phyloP scores from a whole-genome alignment of 352 stramenopile species.

The Pseudoperonospora humuli region DNA sequence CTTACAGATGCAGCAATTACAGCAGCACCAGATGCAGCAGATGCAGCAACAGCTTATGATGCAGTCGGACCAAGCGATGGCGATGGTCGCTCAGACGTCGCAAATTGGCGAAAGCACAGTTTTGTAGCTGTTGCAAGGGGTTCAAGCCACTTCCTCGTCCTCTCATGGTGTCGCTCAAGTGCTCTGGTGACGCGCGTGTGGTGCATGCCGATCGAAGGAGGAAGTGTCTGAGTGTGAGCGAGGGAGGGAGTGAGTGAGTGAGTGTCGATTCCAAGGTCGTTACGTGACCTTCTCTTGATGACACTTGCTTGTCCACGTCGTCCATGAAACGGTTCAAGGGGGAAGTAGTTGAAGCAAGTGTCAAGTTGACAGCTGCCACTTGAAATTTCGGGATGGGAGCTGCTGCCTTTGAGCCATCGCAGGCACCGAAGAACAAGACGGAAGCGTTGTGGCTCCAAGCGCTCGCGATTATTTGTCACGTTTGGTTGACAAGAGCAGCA shows the following conservation, averaged over 20 bases:
- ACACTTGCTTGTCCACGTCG: background rate
- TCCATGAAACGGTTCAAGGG: no score
- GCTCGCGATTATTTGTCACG: no score
- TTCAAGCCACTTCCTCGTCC: slow-evolving; percentile 6
- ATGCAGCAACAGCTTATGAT: slow-evolving; percentile 28
- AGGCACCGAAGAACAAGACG: no score
- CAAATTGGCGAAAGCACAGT: slow-evolving; percentile 24
- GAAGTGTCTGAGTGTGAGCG: background rate
- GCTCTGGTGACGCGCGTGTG: background rate
- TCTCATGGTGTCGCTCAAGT: slow-evolving; percentile 13
- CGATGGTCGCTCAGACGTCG: slow-evolving; percentile 14
- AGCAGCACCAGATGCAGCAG: slow-evolving; percentile 23
- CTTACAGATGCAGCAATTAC: slow-evolving; percentile 22
- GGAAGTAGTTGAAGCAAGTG: no score
- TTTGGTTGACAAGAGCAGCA: no score
- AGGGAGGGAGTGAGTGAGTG: no score
- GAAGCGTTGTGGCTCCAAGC: no score
- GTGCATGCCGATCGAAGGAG: background rate
- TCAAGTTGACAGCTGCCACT: no score
- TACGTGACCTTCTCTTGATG: slow-evolving; percentile 1
- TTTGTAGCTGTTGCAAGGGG: slow-evolving; percentile 17
- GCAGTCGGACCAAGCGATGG: slow-evolving; percentile 21
- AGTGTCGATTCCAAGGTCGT: slow-evolving; percentile 5
- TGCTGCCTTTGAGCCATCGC: no score
- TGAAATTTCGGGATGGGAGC: no score